phyloP scores from a whole-genome alignment of 768 basidiomycete species.

The Gelatoporia subvermispora region DNA sequence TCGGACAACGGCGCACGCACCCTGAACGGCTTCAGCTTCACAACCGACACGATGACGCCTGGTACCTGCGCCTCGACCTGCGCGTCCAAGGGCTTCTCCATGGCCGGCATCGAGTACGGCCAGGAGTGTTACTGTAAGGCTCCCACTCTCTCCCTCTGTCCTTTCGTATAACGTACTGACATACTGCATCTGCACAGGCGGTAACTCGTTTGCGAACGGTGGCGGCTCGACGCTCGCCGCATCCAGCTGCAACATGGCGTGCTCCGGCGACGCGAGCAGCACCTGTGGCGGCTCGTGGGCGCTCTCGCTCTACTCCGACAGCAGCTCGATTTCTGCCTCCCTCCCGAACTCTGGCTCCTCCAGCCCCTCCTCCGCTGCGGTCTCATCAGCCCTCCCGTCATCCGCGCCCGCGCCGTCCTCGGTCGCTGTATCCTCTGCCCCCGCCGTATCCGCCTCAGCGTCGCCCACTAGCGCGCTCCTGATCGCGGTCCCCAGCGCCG shows the following conservation, averaged over 20 bases:
- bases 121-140: slow-evolving; percentile 28
- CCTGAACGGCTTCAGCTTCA: slow-evolving; percentile 18
- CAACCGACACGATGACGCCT: slow-evolving; percentile 22
- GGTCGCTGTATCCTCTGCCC: neutral
- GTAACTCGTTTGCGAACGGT: slow-evolving; percentile 14
- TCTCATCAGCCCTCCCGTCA: neutral
- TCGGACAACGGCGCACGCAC: slow-evolving; percentile 17
- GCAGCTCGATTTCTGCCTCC: neutral
- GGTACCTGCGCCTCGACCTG: slow-evolving; percentile 27
- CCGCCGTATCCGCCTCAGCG: neutral
- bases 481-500: neutral
- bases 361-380: too few relatives aligned
- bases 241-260: slow-evolving; percentile 15
- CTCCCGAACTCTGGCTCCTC: neutral
- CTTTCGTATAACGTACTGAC: neutral
- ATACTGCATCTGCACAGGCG: slow-evolving; percentile 12
- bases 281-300: slow-evolving; percentile 17
- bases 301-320: slow-evolving; percentile 9
- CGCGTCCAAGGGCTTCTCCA: slow-evolving; percentile 20
- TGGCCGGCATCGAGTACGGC: slow-evolving; percentile 30
- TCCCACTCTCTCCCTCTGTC: neutral
- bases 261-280: slow-evolving; percentile 6
- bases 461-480: neutral
- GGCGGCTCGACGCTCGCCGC: slow-evolving; percentile 8
- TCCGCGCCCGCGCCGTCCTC: neutral